Percentiles rank a stretch among this genome's conserved stretches.
Conservation (phyloP, 2,329 filamentous ascomycete genomes). For the Fusarium musae region DNA sequence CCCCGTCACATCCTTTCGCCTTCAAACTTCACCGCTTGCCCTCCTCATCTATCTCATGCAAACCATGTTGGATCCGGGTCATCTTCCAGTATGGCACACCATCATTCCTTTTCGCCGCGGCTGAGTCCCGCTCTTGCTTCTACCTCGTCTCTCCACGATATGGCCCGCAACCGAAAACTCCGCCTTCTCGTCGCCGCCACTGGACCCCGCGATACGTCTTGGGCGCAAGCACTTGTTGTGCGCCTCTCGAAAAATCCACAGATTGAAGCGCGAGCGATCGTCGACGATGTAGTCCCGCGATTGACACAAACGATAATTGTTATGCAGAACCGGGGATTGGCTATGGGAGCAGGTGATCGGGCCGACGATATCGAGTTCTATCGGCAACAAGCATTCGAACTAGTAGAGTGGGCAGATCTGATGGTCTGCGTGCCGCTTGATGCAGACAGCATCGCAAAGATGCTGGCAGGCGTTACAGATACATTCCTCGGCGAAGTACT, state of each 20-base stretch:
- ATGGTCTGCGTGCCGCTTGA: slow-evolving; percentile 87
- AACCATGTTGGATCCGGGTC: slow-evolving; percentile 47
- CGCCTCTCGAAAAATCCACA: slow-evolving; percentile 73
- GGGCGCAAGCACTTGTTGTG: slow-evolving; percentile 73
- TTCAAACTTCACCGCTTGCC: slow-evolving; percentile 46
- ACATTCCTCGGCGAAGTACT: slow-evolving; percentile 84
- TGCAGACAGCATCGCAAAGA: slow-evolving; percentile 84
- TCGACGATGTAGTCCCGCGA: slow-evolving; percentile 72
- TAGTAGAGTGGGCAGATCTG: slow-evolving; percentile 89
- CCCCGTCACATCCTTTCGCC: slow-evolving; percentile 44
- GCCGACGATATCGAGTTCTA: slow-evolving; percentile 64
- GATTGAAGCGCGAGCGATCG: slow-evolving; percentile 70
- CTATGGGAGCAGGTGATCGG: slow-evolving; percentile 46
- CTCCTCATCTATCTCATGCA: slow-evolving; percentile 39
- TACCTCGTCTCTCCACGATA: slow-evolving; percentile 52
- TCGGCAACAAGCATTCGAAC: slow-evolving; percentile 65
- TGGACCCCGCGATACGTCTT: slow-evolving; percentile 72
- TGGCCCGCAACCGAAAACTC: slow-evolving; percentile 58
- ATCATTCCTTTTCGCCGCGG: slow-evolving; percentile 47
- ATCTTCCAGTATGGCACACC: slow-evolving; percentile 49
- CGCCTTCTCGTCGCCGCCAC: slow-evolving; percentile 74
- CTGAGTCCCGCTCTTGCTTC: slow-evolving; percentile 48
- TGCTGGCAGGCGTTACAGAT: slow-evolving; percentile 86
- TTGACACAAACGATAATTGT: slow-evolving; percentile 71
- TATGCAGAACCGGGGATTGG: slow-evolving; percentile 63